These are phyloP conservation scores for Debaryomyces subglobosus DNA, from an alignment of 1,139 yeast species.

Conservation along the genomic window DNA sequence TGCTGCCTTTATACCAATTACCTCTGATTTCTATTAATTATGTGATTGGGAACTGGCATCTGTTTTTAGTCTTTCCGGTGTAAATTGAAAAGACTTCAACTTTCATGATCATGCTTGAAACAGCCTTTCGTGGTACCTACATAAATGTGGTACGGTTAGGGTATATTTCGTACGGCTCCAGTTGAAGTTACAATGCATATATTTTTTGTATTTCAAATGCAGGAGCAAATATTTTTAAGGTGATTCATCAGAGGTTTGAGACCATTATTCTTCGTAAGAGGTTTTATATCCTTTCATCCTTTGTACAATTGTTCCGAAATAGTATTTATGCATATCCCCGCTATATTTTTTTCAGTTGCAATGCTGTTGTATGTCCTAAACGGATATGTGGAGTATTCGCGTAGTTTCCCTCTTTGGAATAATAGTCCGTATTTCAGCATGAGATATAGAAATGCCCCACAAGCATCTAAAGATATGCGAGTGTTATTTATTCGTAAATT, in stretches of 20 bases:
- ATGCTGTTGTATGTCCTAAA: constrained; percentile 1
- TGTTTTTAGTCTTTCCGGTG: not conserved
- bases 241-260: not conserved
- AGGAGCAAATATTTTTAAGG: not conserved
- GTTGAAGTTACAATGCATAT: not conserved
- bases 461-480: not conserved
- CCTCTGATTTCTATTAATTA: not conserved
- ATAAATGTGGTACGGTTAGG: not conserved
- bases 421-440: not conserved
- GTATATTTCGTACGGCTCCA: not conserved
- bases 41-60: not conserved
- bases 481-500: not conserved
- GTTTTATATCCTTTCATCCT: not conserved
- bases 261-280: not conserved
- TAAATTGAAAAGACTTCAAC: not conserved
- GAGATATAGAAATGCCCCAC: not conserved
- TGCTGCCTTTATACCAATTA: not conserved
- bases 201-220: not conserved
- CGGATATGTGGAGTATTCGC: not conserved
- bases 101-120: not conserved
- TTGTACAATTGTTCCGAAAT: not conserved
- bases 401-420: not conserved
- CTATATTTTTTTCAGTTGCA: not conserved
- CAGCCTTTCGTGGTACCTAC: not conserved
- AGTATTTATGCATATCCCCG: constrained; percentile 1